Conservation (phyloP, 2,329 filamentous ascomycete species). For the Ophiostoma quercus region DNA sequence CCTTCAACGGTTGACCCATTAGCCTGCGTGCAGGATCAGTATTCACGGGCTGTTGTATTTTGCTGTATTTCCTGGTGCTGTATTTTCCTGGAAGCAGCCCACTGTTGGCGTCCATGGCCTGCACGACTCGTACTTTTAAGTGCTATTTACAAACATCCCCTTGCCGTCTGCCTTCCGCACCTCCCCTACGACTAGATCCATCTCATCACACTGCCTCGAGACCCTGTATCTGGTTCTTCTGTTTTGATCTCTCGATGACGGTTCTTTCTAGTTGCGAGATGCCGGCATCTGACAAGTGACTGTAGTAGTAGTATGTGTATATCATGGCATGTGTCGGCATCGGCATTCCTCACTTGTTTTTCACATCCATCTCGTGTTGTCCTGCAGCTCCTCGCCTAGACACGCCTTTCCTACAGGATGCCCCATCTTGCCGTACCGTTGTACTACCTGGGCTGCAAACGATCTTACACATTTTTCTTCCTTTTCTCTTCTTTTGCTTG, state of each 20-base stretch:
- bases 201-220: background rate
- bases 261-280: background rate
- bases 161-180: background rate
- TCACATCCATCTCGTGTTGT: constrained; percentile 11
- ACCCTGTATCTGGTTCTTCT: background rate
- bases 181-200: constrained; percentile 3
- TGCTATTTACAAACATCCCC: background rate
- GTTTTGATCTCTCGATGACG: background rate
- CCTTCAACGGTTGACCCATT: constrained; percentile 20
- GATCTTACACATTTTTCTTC: background rate
- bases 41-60: background rate
- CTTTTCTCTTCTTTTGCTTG: background rate
- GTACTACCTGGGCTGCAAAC: constrained; percentile 12
- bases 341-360: background rate
- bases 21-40: background rate
- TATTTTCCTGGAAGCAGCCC: background rate
- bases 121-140: background rate
- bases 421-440: background rate
- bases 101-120: background rate
- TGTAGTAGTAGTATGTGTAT: background rate
- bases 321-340: background rate
- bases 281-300: background rate
- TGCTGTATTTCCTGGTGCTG: background rate
- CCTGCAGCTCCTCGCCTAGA: constrained; percentile 17
- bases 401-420: constrained; percentile 10